Conservation (phyloP, 192 early-diverging fungal species). For the Umbelopsis vinacea region DNA sequence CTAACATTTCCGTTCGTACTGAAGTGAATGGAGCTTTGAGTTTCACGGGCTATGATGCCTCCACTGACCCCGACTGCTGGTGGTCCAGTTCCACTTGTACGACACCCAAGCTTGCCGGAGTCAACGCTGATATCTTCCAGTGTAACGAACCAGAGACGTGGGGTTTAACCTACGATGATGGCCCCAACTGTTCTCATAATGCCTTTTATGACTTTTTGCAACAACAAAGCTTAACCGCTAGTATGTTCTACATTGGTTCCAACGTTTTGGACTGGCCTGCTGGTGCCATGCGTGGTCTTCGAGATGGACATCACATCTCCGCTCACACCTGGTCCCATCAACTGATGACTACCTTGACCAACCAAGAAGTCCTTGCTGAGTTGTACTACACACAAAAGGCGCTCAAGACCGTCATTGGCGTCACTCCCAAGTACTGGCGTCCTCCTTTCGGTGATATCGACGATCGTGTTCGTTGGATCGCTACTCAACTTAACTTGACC, state of each 20-base stretch:
- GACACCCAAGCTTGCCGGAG: slow-evolving; percentile 26
- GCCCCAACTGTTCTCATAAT: slow-evolving; percentile 50
- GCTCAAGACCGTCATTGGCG: slow-evolving; percentile 48
- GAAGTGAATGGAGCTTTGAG: slow-evolving; percentile 27
- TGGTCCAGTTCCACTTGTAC: slow-evolving; percentile 45
- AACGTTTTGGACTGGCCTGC: slow-evolving; percentile 42
- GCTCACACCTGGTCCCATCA: slow-evolving; percentile 64
- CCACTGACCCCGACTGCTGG: slow-evolving; percentile 39
- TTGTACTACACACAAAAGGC: slow-evolving; percentile 52
- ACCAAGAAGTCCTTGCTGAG: slow-evolving; percentile 47
- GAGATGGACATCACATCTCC: slow-evolving; percentile 62
- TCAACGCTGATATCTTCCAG: slow-evolving; percentile 32
- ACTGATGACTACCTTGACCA: slow-evolving; percentile 42
- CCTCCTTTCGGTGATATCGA: slow-evolving; percentile 62
- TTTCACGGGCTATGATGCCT: slow-evolving; percentile 20
- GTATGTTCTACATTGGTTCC: slow-evolving; percentile 46
- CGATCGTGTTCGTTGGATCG: slow-evolving; percentile 55
- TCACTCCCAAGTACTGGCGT: slow-evolving; percentile 61
- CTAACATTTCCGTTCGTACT: slow-evolving; percentile 39
- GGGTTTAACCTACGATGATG: slow-evolving; percentile 69
- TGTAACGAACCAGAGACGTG: slow-evolving; percentile 51
- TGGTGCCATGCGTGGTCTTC: slow-evolving; percentile 39
- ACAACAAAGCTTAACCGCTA: slow-evolving; percentile 36
- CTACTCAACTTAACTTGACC: slow-evolving; percentile 47
- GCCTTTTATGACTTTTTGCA: slow-evolving; percentile 50